Evolutionary conservation across 2,329 filamentous ascomycete species (phyloP), one percentile per base, ranked within the genome.

Genomic region (Fusarium papillatum): DNA sequence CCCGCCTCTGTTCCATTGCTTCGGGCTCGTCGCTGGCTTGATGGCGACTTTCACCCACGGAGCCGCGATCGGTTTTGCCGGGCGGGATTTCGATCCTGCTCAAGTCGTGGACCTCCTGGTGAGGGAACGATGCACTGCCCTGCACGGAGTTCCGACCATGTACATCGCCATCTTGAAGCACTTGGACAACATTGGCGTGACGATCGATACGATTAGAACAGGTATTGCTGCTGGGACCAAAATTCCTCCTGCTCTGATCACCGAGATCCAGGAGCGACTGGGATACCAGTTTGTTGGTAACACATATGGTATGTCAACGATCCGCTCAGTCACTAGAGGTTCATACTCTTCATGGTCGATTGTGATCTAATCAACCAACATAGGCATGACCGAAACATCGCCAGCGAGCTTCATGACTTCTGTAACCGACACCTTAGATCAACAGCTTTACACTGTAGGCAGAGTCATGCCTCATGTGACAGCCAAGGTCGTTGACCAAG

Each of bases 331-430:
- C 13, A 13, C n/a, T 46, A 14, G 13, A 14, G 41, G 17, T 41
- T 41, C 38, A 10, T 19, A 4, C 39, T 11, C 10, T 10, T n/a
- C 19, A 26, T 59, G 19, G 31, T 22, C n/a, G 55, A 38, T 4
- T 1, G 1, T 22, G 2, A 14, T 19, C n/a, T 61, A 26, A 24
- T 16, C 22, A 29, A 19, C 4, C 14, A 19, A 5, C 2, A 3
- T 36, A 61, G 64, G 72, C 7, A 71, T 72, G 69, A 74, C 71
- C 1, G 71, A 73, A 68, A 73, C 71, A 3, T 70, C 68, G 19
- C 71, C 71, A 5, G 68, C 70, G 2, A 68, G 68, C 11, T 73
- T 73, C 53, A 65, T 73, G 38, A 73, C 71, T 7, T 38, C 29
- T 1, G 29, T 68, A 59, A 43, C 61, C 1, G 71, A 71, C n/a